Conservation (phyloP, 495 filamentous ascomycete species). For the Penicillium cosmopolitanum region DNA sequence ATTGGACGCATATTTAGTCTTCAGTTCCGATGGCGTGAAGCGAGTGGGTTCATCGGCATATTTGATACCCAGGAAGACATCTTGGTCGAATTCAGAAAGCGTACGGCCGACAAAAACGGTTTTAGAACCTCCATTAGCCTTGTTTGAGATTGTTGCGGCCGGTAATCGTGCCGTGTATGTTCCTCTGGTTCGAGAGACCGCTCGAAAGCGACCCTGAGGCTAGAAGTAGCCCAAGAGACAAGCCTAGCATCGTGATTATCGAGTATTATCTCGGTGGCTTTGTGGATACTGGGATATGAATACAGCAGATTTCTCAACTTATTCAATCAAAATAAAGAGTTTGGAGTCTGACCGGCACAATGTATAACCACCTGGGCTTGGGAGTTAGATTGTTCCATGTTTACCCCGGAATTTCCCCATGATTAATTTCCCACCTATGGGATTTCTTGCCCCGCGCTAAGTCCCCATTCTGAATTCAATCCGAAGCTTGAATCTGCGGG, state of each 20-base stretch:
- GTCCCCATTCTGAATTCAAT: not conserved
- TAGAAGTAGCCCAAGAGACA: slow-evolving; percentile 11
- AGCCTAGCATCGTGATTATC: not conserved
- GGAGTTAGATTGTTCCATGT: not conserved
- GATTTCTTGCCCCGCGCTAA: not conserved
- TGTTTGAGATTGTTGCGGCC: not conserved
- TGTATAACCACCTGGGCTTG: no score
- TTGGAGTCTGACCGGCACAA: no score
- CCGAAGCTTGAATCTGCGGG: not conserved
- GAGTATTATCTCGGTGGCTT: not conserved
- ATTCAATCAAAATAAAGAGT: no score
- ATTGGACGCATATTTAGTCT: slow-evolving; percentile 25
- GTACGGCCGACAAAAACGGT: slow-evolving; percentile 35
- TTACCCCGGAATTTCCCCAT: slow-evolving; percentile 7
- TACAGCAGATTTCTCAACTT: no score
- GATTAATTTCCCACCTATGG: slow-evolving; percentile 19
- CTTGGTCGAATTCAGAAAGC: slow-evolving; percentile 36
- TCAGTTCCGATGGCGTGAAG: slow-evolving; percentile 35
- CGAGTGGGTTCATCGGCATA: slow-evolving; percentile 36
- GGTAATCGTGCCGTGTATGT: not conserved
- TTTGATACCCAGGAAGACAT: slow-evolving; percentile 41
- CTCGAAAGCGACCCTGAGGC: slow-evolving; percentile 9
- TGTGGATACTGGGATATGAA: not conserved
- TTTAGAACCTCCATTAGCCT: slow-evolving; percentile 5
- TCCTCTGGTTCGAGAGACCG: not conserved